Evolutionary conservation across 176 grass and related monocot species (phyloP).

Genomic region (Otatea glauca): DNA sequence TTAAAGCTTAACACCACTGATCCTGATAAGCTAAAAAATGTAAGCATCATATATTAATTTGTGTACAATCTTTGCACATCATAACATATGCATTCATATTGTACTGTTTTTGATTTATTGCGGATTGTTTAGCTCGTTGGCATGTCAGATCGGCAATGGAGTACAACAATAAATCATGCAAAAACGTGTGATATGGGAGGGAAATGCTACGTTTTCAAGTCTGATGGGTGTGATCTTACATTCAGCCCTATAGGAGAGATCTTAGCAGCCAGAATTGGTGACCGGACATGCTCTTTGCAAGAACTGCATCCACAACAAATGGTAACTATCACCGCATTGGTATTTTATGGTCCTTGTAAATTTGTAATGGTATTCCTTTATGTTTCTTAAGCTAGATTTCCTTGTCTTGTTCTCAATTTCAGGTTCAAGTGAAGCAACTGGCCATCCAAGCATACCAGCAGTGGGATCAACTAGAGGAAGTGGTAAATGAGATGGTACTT

Average conservation of each 20-base stretch:
- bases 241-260: slow-evolving; percentile 44
- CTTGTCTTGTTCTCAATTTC: background rate
- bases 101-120: background rate
- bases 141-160: slow-evolving; percentile 53
- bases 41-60: slow-evolving; percentile 20
- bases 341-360: background rate
- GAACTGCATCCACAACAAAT: slow-evolving; percentile 28
- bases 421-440: slow-evolving; percentile 43
- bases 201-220: slow-evolving; percentile 48
- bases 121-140: slow-evolving; percentile 36
- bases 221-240: slow-evolving; percentile 32
- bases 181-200: slow-evolving; percentile 50
- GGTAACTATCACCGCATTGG: slow-evolving; percentile 21
- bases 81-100: background rate
- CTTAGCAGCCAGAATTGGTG: slow-evolving; percentile 17
- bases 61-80: background rate
- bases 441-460: slow-evolving; percentile 30
- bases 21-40: slow-evolving; percentile 31
- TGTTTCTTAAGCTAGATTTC: background rate
- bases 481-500: slow-evolving; percentile 7
- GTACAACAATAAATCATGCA: slow-evolving; percentile 52
- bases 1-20: slow-evolving; percentile 59
- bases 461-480: slow-evolving; percentile 49
- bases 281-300: background rate
- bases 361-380: background rate